Conservation (phyloP, 257 asterid species). For the Petunia secreta region DNA sequence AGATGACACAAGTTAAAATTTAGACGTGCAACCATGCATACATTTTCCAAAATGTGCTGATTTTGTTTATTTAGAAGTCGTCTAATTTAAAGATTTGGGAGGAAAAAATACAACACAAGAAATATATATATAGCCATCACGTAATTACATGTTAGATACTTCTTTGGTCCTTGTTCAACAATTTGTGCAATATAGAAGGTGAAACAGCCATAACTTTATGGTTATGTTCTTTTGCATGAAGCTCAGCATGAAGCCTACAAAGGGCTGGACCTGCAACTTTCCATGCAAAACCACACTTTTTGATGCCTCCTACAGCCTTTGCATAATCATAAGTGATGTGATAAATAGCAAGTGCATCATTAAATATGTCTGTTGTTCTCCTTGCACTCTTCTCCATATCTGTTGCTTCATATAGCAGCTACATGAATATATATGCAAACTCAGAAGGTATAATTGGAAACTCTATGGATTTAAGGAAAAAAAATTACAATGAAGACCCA, state of each 20-base stretch:
- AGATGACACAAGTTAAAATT: no score
- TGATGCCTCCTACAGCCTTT: neutral
- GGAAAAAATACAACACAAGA: neutral
- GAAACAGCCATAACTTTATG: constrained; percentile 46
- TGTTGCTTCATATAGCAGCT: constrained; percentile 66
- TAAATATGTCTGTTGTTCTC: constrained; percentile 36
- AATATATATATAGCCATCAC: neutral
- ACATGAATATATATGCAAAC: constrained; percentile 32
- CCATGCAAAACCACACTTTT: constrained; percentile 75
- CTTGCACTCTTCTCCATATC: constrained; percentile 58
- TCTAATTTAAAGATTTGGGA: no score
- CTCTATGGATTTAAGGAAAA: neutral
- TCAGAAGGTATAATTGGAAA: neutral
- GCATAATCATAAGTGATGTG: constrained; percentile 54
- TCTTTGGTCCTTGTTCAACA: constrained; percentile 34
- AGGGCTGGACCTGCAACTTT: constrained; percentile 75
- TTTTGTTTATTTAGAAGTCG: neutral
- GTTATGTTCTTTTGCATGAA: constrained; percentile 30
- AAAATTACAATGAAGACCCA: neutral
- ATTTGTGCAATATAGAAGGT: constrained; percentile 55
- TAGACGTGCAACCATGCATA: neutral
- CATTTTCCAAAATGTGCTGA: neutral
- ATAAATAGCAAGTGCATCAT: constrained; percentile 72
- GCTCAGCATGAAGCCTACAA: constrained; percentile 44
- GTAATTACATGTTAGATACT: neutral